Evolutionary conservation across 176 grass and related monocot species (phyloP), one percentile per base, ranked within the genome.

Genomic region (Urochloa ruziziensis): DNA sequence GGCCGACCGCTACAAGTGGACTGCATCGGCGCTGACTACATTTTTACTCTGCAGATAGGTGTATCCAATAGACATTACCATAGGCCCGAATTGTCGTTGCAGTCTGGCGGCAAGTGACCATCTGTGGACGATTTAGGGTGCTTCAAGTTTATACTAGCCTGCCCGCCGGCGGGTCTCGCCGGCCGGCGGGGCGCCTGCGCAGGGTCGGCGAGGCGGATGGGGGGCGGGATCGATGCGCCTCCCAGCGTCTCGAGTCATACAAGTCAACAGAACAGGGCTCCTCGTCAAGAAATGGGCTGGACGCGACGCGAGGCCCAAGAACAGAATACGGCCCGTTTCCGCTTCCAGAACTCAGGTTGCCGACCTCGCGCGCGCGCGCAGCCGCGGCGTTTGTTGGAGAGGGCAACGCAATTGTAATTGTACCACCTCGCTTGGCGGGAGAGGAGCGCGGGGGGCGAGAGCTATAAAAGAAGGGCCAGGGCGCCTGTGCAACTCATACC

Each of bases 191-290:
- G 70, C 17, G 13, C 44, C 10, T 18, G 48, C 7, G 56, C 27
- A 61, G 12, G 25, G 76, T 46, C 77, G 36, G 58, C 37, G 68
- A 64, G 68, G 25, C 1, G 34, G 15, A 40, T 56, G 14, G 58
- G 36, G 30, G n/a, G 25, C 46, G 36, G 21, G 33, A 75, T 75
- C 62, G 77, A 69, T 75, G 46, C 70, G 49, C 51, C 35, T 39
- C 57, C 68, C 60, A 73, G 63, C 48, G 30, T n/a, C 44, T 68
- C 4, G 43, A 18, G 43, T 66, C 36, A 18, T n/a, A 34, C 37
- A 52, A 80, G 77, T 85, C 77, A n/a, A n/a, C n/a, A n/a, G n/a
- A 80, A 69, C 68, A 74, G 40, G n/a, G 57, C 24, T 25, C n/a
- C 21, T 14, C 7, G 0, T 16, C 40, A 24, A 67, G 0, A 40